phyloP scores from a whole-genome alignment of 495 filamentous ascomycete species.

The Pyronema omphalodes region DNA sequence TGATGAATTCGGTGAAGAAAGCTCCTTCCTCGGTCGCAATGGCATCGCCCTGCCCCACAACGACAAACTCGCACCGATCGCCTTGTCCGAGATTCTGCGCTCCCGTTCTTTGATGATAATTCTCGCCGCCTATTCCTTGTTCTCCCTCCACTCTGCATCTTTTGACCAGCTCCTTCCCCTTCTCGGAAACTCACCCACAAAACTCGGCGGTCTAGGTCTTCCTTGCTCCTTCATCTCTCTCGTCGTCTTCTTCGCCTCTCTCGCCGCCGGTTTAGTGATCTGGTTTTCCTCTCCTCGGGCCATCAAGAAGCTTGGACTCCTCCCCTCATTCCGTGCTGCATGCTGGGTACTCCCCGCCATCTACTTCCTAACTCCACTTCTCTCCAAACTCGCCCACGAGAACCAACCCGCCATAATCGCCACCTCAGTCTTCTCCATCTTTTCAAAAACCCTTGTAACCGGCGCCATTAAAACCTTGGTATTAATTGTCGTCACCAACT shows the following conservation, averaged over 20 bases:
- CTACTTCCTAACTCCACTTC: conserved; percentile 26
- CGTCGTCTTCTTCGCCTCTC: conserved; percentile 24
- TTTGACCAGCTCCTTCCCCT: conserved; percentile 31
- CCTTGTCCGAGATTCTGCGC: conserved; percentile 27
- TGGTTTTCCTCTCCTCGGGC: conserved; percentile 21
- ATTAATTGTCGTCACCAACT: conserved; percentile 28
- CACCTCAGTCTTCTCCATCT: conserved; percentile 25
- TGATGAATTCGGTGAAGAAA: conserved; percentile 27
- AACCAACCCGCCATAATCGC: conserved; percentile 20
- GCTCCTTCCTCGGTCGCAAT: conserved; percentile 27
- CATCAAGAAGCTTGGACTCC: conserved; percentile 26
- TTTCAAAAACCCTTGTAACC: conserved; percentile 28
- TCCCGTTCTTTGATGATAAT: conserved; percentile 30
- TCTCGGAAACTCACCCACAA: conserved; percentile 28
- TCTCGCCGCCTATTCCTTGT: conserved; percentile 28
- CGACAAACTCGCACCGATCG: conserved; percentile 26
- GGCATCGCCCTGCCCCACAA: conserved; percentile 20
- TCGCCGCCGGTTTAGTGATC: conserved; percentile 25
- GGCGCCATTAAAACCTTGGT: conserved; percentile 27
- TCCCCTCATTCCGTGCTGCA: conserved; percentile 26
- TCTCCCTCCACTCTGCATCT: conserved; percentile 30
- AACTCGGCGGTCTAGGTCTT: conserved; percentile 30
- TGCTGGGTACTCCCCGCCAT: conserved; percentile 28
- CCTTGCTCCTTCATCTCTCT: conserved; percentile 28
- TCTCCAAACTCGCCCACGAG: conserved; percentile 22